Evolutionary conservation across 2,329 filamentous ascomycete species (phyloP).

Genomic region (Akanthomyces uredinophilus): DNA sequence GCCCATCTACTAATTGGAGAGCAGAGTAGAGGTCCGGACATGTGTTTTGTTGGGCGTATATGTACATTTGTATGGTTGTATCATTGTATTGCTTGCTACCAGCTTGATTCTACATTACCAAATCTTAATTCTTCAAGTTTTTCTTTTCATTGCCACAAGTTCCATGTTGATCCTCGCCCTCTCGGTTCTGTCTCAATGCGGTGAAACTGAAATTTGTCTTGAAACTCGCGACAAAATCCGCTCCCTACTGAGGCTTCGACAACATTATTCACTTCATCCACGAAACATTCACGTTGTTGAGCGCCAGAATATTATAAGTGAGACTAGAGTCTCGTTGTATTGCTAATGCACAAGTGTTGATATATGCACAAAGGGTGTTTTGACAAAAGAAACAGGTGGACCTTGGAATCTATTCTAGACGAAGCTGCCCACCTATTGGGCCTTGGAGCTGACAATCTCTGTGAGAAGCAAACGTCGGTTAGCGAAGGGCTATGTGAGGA

Average conservation of each 20-base stretch:
- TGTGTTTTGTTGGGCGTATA: not conserved
- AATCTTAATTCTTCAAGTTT: slow-evolving; percentile 2
- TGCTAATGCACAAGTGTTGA: slow-evolving; percentile 59
- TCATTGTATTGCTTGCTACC: slow-evolving; percentile 4
- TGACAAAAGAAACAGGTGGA: slow-evolving; percentile 47
- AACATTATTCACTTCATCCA: not conserved
- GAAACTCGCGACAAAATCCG: too few relatives aligned
- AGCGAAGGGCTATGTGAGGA: slow-evolving; percentile 22
- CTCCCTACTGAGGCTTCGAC: too few relatives aligned
- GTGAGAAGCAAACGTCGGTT: slow-evolving; percentile 23
- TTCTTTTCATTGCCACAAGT: not conserved
- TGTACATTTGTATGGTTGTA: slow-evolving; percentile 12
- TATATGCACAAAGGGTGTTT: slow-evolving; percentile 47
- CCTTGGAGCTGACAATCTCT: slow-evolving; percentile 61
- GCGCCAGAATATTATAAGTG: slow-evolving; percentile 11
- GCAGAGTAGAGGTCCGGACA: not conserved
- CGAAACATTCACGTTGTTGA: not conserved
- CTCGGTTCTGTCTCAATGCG: too few relatives aligned
- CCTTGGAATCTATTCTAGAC: slow-evolving; percentile 34
- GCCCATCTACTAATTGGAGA: slow-evolving; percentile 34
- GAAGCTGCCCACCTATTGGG: slow-evolving; percentile 48
- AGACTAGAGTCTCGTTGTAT: slow-evolving; percentile 37
- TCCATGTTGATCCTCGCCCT: too few relatives aligned
- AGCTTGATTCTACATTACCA: not conserved
- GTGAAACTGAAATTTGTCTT: not conserved